phyloP scores from a whole-genome alignment of 2,329 filamentous ascomycete species.

The Amesomyces nigricolor region DNA sequence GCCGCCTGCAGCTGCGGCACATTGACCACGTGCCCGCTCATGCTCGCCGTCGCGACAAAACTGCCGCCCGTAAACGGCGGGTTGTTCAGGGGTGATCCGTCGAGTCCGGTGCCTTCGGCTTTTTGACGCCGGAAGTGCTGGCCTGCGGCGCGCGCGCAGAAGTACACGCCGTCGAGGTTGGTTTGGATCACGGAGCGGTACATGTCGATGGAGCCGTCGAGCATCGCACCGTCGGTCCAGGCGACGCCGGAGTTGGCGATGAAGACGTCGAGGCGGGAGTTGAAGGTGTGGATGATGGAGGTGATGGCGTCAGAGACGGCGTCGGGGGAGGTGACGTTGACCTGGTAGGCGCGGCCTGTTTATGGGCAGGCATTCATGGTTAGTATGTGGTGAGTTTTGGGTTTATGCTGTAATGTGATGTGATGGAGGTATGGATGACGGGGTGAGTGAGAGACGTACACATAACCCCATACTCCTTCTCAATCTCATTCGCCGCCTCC shows the following conservation, averaged over 20 bases:
- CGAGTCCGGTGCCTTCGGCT: constrained; percentile 56
- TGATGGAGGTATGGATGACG: background rate
- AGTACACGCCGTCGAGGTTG: constrained; percentile 73
- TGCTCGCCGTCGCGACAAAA: constrained; percentile 73
- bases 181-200: constrained; percentile 64
- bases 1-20: constrained; percentile 68
- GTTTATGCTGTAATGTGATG: background rate
- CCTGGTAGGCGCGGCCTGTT: constrained; percentile 55
- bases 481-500: constrained; percentile 57
- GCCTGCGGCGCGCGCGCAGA: constrained; percentile 66
- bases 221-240: constrained; percentile 63
- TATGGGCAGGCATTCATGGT: background rate
- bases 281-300: constrained; percentile 58
- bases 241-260: constrained; percentile 73
- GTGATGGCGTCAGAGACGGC: constrained; percentile 47
- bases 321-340: constrained; percentile 52
- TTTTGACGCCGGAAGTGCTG: constrained; percentile 66
- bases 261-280: constrained; percentile 70
- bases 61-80: constrained; percentile 55
- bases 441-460: constrained; percentile 40
- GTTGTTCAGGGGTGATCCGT: constrained; percentile 53
- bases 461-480: constrained; percentile 60
- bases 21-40: constrained; percentile 74
- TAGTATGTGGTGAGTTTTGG: background rate
- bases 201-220: constrained; percentile 58